Base-by-base conservation (phyloP, 208 protist genomes). In the Leishmania tarentolae region DNA sequence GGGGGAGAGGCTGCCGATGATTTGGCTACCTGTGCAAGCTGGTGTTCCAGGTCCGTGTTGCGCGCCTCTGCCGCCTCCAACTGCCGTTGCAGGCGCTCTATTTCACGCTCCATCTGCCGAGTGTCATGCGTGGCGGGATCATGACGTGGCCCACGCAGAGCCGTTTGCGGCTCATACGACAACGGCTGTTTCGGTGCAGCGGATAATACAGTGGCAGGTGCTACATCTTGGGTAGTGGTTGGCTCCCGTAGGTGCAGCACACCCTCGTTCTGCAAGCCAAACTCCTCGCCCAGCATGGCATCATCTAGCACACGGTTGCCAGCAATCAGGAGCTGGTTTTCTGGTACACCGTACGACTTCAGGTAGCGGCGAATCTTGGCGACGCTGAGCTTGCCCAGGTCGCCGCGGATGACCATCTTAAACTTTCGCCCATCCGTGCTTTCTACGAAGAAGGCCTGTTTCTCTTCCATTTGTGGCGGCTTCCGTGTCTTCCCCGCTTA, bases 351-450 rank as follows among this genome's bases (percentile, higher is more conserved):
- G 83, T 97, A 94, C 19, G 84, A 87, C 83, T 86, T 89, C 63
- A 97, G 84, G 86, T 94, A 94, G 37, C 91, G 88, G 19, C 90
- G 86, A 52, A 97, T 91, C 73, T 95, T 97, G 47, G 85, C 89
- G 19, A 97, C 93, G 46, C 82, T 92, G 56, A 97, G 83, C 79
- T 89, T 89, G 44, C 87, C 87, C 47, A 96, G 86, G 73, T 93
- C 90, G 28, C 93, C 93, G 59, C 89, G 86, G 61, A 97, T 95
- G 65, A 97, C 93, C 90, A 97, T 94, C 80, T 95, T 95, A 81
- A 95, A 95, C 75, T 89, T 93, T n/a, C 91, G 87, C 3, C 93
- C 92, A 87, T 97, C 93, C 3, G 70, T 78, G 57, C 87, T 83
- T 79, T 92, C 83, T 44, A 97, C 93, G 81, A 92, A 94, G 63